Base-by-base conservation (phyloP, 371 early-diverging fungal species). In the Mucor saturninus region DNA sequence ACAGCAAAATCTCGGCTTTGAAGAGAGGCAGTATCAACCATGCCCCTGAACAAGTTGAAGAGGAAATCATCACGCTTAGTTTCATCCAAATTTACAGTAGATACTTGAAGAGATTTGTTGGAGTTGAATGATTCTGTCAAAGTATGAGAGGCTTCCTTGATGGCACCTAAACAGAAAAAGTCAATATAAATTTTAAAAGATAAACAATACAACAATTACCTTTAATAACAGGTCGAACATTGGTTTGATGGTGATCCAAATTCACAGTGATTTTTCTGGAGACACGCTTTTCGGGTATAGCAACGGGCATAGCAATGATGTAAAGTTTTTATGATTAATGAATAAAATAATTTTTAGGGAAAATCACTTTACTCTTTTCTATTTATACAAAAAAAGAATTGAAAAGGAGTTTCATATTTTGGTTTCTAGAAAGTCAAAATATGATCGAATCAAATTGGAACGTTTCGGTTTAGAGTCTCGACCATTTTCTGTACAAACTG, bases 111-210 rank as follows among this genome's bases (percentile, higher is more conserved):
- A 2, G 72, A 21, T 11, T 59, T 61, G 49, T 72, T 68, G 9
- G 67, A 64, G 0, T 49, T 35, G 37, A 62, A 77, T 1, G 81
- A 72, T 10, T 80, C 81, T 7, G 71, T 69, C 26, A 80, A 56
- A 2, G 77, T 77, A 54, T 80, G 72, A 15, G 77, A 62, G 9
- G 81, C 81, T 69, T 80, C 81, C 42, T 74, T 72, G 2, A 75
- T 77, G 32, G 77, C 81, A 52, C 76, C 81, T 80, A 62, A 21
- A 29, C 38, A 30, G 13, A 38, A 15, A 4, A 56, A n/a, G 26
- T 13, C 42, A 5, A 21, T 50, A 13, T 51, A 4, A 14, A 31
- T 51, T 30, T 40, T 40, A 45, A 15, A 14, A 43, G 3, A 28
- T 38, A 28, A 26, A 40, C 13, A 48, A 21, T 30, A 21, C 21